Conservation (phyloP, 805 yeast genomes). For the Candida jianshihensis region DNA sequence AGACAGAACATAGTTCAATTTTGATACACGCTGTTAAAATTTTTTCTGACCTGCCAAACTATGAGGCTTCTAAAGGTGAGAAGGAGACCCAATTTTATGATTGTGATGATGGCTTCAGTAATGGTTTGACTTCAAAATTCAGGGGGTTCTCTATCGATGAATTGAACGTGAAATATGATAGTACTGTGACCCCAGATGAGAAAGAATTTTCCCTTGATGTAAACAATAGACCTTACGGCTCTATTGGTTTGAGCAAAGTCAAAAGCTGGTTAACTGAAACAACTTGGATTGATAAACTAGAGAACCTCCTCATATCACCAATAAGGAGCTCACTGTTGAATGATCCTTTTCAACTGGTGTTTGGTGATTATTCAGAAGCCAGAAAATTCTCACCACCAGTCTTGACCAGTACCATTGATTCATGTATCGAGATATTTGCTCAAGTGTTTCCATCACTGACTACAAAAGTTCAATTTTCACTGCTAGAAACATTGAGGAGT, state of each 20-base stretch:
- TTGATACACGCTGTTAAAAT: constrained; percentile 32
- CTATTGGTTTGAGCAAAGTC: constrained; percentile 25
- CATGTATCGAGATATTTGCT: constrained; percentile 71
- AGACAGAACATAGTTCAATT: constrained; percentile 20
- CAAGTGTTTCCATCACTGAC: constrained; percentile 64
- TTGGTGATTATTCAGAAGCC: constrained; percentile 28
- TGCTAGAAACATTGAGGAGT: constrained; percentile 73
- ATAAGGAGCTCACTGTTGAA: constrained; percentile 33
- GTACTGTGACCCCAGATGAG: neutral
- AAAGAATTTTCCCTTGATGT: constrained; percentile 16
- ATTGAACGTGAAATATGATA: constrained; percentile 24
- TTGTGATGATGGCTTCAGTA: constrained; percentile 35
- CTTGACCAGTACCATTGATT: constrained; percentile 57
- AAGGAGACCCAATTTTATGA: constrained; percentile 10
- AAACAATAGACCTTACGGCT: constrained; percentile 12
- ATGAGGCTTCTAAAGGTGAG: constrained; percentile 11
- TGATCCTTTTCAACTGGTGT: constrained; percentile 30
- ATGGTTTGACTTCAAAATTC: constrained; percentile 49
- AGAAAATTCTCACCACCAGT: constrained; percentile 33
- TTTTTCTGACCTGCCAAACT: constrained; percentile 33
- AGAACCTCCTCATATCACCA: constrained; percentile 28
- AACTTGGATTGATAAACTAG: constrained; percentile 30
- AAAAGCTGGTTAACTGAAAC: constrained; percentile 25
- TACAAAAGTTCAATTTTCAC: constrained; percentile 74
- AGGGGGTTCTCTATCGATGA: constrained; percentile 29